Evolutionary conservation across 1,284 basidiomycete species (phyloP).

Genomic region (Lentinula novae-zelandiae): DNA sequence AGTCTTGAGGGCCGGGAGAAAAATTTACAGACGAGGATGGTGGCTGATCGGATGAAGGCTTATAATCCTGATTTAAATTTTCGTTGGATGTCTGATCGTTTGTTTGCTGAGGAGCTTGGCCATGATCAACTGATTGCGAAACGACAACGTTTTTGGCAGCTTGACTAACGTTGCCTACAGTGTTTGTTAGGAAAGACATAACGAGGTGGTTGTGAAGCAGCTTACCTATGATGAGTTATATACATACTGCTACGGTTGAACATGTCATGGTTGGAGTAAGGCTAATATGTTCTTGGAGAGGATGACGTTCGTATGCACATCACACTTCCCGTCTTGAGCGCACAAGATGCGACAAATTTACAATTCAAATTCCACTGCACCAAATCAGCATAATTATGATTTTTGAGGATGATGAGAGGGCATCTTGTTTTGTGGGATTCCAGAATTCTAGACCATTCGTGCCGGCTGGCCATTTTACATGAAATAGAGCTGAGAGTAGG

Average conservation of each 20-base stretch:
- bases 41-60: background rate
- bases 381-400: too few species aligned
- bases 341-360: background rate
- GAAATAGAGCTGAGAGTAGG: too few species aligned
- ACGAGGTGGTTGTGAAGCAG: background rate
- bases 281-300: background rate
- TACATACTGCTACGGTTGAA: background rate
- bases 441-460: too few species aligned
- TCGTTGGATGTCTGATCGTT: background rate
- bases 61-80: background rate
- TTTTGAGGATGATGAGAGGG: too few species aligned
- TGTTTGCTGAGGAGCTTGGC: background rate
- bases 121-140: background rate
- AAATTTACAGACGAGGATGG: background rate
- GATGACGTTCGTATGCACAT: background rate
- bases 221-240: background rate
- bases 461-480: too few species aligned
- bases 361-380: too few species aligned
- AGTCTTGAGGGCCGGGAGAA: background rate
- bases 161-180: background rate
- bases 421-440: too few species aligned
- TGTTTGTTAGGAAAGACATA: constrained; percentile 10
- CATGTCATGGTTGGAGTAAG: constrained; percentile 7
- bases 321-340: background rate
- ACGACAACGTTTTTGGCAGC: constrained; percentile 5